phyloP scores from a whole-genome alignment of 257 asterid species.

The Leptodermis oblonga region DNA sequence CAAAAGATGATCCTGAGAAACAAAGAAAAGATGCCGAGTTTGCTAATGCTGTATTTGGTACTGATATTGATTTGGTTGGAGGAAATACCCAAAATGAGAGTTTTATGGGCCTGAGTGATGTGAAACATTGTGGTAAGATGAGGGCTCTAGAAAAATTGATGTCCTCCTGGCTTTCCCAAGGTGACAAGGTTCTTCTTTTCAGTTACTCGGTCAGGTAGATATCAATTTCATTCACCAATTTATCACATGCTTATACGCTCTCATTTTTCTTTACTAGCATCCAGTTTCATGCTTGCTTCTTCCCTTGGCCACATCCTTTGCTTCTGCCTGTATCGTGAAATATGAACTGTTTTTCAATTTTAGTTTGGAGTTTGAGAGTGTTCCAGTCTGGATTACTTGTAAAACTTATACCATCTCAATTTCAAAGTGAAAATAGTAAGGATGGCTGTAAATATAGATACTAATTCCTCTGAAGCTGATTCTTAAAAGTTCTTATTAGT shows the following conservation, averaged over 20 bases:
- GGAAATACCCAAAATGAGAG: slow-evolving; percentile 64
- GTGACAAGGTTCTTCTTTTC: slow-evolving; percentile 94
- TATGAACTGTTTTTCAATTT: not conserved
- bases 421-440: not conserved
- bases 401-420: not conserved
- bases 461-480: no score
- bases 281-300: not conserved
- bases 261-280: not conserved
- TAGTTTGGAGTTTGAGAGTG: not conserved
- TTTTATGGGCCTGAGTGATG: slow-evolving; percentile 89
- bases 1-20: slow-evolving; percentile 75
- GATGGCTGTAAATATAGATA: not conserved
- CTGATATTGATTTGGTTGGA: slow-evolving; percentile 66
- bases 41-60: slow-evolving; percentile 66
- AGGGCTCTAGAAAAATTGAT: slow-evolving; percentile 79
- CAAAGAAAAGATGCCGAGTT: slow-evolving; percentile 82
- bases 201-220: slow-evolving; percentile 86
- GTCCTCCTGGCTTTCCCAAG: slow-evolving; percentile 67
- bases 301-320: not conserved
- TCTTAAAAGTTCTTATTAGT: not conserved
- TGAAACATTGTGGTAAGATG: slow-evolving; percentile 91
- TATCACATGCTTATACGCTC: not conserved
- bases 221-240: not conserved
- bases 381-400: not conserved
- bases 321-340: not conserved